Base-by-base conservation (phyloP, 305 asterid species). In the Fraxinus nigra region DNA sequence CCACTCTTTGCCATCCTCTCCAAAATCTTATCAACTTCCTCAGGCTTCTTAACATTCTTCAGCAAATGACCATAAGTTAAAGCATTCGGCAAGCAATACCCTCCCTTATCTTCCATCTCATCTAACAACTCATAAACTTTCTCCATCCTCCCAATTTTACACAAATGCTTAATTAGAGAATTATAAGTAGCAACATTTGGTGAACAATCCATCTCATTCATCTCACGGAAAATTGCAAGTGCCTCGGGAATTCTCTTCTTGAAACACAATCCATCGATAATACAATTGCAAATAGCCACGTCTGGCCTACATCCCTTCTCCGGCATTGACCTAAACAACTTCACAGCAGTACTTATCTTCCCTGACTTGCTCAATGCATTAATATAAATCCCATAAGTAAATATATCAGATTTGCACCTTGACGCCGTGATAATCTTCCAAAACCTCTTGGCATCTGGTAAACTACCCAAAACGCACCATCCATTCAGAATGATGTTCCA, bases 241-340 rank as follows among this genome's bases (percentile, higher is more conserved):
- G 97, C 98, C 78, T 93, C 97, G 0, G 97, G 97, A 3, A 94
- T 89, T 80, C 94, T 88, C 85, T 93, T 92, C 92, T 94, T 94
- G 89, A 92, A 94, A 86, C 98, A 93, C 82, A 94, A 79, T 28
- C 97, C 97, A 37, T 94, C 94, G 3, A 94, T 89, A 5, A 94
- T 91, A 0, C 87, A 86, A 85, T 93, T 94, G 87, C 97, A 94
- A 35, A 93, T 92, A 0, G 96, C 30, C 7, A 78, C 89, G 70
- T 94, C 98, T 0, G 97, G 95, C 1, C 22, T 79, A 48, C 87
- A 84, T 5, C 94, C 97, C 78, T 88, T 78, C 7, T 85, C 95
- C 97, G 93, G 90, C 98, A 94, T 94, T 37, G 86, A 80, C 81
- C 65, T 86, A 37, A 94, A 91, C 89, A 94, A 35, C 85, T 89